Evolutionary conservation across 2,329 filamentous ascomycete genomes (phyloP).

Genomic region (Clarireedia homoeocarpa): DNA sequence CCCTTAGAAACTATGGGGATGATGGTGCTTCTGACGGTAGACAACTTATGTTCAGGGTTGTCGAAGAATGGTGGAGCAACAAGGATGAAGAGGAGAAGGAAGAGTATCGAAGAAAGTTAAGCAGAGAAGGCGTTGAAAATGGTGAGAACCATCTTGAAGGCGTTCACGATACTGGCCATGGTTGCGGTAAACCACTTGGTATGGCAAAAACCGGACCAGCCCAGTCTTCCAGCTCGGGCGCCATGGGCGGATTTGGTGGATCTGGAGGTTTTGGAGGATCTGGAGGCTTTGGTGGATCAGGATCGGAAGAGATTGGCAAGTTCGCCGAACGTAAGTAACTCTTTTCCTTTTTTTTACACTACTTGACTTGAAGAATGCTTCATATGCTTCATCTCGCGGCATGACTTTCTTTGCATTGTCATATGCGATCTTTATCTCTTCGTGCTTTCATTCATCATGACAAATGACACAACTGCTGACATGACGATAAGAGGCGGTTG

Average conservation of each 20-base stretch:
- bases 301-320: conserved; percentile 35
- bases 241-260: conserved; percentile 48
- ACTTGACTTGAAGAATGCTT: too few species aligned
- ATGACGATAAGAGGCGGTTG: conserved; percentile 40
- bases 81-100: conserved; percentile 56
- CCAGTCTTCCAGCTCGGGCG: conserved; percentile 33
- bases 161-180: conserved; percentile 77
- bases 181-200: conserved; percentile 64
- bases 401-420: too few species aligned
- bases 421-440: too few species aligned
- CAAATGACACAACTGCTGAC: too few species aligned
- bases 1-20: conserved; percentile 60
- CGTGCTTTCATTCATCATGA: too few species aligned
- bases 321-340: conserved; percentile 35
- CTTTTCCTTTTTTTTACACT: too few species aligned
- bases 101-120: conserved; percentile 66
- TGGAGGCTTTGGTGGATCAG: conserved; percentile 7
- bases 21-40: conserved; percentile 69
- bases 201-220: conserved; percentile 60
- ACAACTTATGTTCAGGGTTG: conserved; percentile 66
- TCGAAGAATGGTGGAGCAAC: conserved; percentile 74
- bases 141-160: conserved; percentile 83
- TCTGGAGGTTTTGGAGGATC: conserved; percentile 32
- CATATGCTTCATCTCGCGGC: too few species aligned
- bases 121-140: conserved; percentile 65